These are phyloP conservation scores for Dimargaris cristalligena DNA, from an alignment of 192 early-diverging fungal genomes.

Conservation along the genomic window DNA sequence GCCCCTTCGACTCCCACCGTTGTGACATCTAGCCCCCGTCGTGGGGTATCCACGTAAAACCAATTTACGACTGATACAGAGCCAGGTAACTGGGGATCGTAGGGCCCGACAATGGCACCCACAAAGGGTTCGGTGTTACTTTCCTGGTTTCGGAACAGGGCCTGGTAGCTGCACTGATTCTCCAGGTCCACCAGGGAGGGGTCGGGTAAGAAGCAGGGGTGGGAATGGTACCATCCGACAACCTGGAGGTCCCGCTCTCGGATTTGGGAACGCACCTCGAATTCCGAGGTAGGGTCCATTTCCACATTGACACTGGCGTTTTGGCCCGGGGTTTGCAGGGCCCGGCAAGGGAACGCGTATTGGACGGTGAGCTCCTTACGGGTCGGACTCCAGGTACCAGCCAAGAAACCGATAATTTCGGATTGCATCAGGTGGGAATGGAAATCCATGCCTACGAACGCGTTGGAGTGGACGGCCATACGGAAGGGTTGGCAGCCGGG, in stretches of 20 bases:
- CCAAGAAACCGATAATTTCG: slow-evolving; percentile 81
- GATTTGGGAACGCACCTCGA: slow-evolving; percentile 60
- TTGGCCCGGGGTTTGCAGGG: slow-evolving; percentile 48
- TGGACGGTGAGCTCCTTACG: slow-evolving; percentile 36
- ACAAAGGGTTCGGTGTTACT: slow-evolving; percentile 58
- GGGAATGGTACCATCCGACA: slow-evolving; percentile 92
- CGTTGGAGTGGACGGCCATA: slow-evolving; percentile 53
- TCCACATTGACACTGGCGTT: slow-evolving; percentile 64
- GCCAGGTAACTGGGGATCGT: slow-evolving; percentile 57
- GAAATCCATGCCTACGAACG: slow-evolving; percentile 74
- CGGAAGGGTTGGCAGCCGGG: slow-evolving; percentile 66
- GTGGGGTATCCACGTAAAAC: slow-evolving; percentile 54
- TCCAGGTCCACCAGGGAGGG: slow-evolving; percentile 79
- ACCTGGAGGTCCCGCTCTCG: slow-evolving; percentile 51
- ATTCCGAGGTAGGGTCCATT: slow-evolving; percentile 66
- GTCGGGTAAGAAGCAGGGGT: slow-evolving; percentile 75
- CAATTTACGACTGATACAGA: slow-evolving; percentile 70
- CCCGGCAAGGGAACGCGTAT: slow-evolving; percentile 58
- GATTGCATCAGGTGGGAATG: slow-evolving; percentile 79
- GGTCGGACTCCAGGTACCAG: slow-evolving; percentile 49
- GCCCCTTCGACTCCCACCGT: too few species aligned
- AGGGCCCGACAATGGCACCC: slow-evolving; percentile 80
- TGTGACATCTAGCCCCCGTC: too few species aligned
- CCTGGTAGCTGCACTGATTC: slow-evolving; percentile 76
- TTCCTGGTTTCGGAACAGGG: slow-evolving; percentile 45